phyloP scores from a whole-genome alignment of 2,329 filamentous ascomycete genomes.

The Microcera coccophila region DNA sequence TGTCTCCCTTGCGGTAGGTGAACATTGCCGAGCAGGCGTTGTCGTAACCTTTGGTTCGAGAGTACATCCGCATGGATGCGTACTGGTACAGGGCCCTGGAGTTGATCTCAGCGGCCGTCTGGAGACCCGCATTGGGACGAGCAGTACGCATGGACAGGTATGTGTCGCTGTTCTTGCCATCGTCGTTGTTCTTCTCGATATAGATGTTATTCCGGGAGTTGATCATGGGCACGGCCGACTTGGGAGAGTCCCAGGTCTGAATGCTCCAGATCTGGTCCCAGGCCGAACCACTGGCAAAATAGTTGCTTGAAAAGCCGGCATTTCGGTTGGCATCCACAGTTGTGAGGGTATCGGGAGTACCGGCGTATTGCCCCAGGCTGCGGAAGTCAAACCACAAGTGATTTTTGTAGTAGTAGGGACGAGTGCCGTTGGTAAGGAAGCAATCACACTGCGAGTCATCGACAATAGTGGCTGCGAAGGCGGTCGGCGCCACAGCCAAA shows the following conservation, averaged over 20 bases:
- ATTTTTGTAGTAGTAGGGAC: slow-evolving; percentile 22
- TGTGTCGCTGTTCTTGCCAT: slow-evolving; percentile 30
- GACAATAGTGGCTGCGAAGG: slow-evolving; percentile 11
- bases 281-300: slow-evolving; percentile 29
- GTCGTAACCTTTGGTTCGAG: slow-evolving; percentile 42
- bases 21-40: slow-evolving; percentile 52
- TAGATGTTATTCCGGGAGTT: slow-evolving; percentile 42
- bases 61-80: slow-evolving; percentile 43
- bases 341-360: slow-evolving; percentile 29
- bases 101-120: slow-evolving; percentile 46
- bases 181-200: slow-evolving; percentile 39
- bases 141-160: slow-evolving; percentile 46
- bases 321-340: slow-evolving; percentile 27
- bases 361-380: slow-evolving; percentile 24
- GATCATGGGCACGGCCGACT: slow-evolving; percentile 32
- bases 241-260: slow-evolving; percentile 39
- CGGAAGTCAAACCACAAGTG: slow-evolving; percentile 32
- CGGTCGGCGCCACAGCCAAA: slow-evolving; percentile 18
- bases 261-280: slow-evolving; percentile 36
- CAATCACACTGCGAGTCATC: slow-evolving; percentile 29
- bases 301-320: slow-evolving; percentile 33
- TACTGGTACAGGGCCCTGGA: slow-evolving; percentile 27
- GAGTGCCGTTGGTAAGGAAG: slow-evolving; percentile 25
- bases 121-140: slow-evolving; percentile 36
- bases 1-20: slow-evolving; percentile 40